These are phyloP conservation scores for Fusarium humuli DNA, from an alignment of 2,329 filamentous ascomycete genomes.

Conservation along the genomic window DNA sequence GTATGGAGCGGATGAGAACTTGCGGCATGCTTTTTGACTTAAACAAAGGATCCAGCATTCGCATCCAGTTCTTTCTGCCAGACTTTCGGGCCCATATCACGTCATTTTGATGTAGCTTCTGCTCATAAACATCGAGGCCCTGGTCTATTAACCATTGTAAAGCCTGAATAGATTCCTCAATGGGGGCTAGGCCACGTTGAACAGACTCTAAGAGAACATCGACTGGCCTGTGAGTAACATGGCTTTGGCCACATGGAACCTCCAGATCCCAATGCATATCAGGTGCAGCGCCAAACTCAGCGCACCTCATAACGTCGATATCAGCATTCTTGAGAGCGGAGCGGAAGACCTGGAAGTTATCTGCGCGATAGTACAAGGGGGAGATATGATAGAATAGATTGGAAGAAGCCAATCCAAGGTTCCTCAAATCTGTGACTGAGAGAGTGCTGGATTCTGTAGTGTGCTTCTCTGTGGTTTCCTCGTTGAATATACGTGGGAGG, in stretches of 20 bases:
- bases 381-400: background rate
- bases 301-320: background rate
- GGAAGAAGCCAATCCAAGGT: background rate
- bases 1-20: background rate
- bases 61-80: background rate
- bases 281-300: background rate
- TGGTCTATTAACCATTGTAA: background rate
- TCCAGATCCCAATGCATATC: background rate
- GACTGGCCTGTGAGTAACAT: background rate
- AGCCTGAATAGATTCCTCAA: background rate
- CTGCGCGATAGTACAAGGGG: background rate
- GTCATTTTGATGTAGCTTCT: background rate
- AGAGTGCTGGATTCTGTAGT: background rate
- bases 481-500: background rate
- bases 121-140: background rate
- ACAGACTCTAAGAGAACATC: background rate
- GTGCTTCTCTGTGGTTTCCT: background rate
- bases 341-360: background rate
- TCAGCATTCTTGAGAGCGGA: background rate
- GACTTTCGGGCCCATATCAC: background rate
- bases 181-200: fast-evolving
- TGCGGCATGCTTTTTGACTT: background rate
- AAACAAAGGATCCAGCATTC: background rate
- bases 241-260: fast-evolving
- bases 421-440: background rate